Conservation (phyloP, 2,329 filamentous ascomycete species). For the Pestalotiopsis sp. region DNA sequence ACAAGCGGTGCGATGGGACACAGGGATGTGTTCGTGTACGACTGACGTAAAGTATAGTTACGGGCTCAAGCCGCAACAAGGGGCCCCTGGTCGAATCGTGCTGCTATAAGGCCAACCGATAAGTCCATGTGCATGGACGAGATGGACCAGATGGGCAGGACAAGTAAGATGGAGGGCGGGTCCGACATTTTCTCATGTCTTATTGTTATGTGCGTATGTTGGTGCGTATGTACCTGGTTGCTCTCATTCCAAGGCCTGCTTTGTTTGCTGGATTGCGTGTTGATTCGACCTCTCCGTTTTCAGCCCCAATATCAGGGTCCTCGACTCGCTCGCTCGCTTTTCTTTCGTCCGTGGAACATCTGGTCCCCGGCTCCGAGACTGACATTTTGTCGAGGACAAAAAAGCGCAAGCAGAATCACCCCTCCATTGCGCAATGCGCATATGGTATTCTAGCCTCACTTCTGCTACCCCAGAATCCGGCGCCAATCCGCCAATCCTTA, state of each 20-base stretch:
- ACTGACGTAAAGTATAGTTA: slow-evolving; percentile 6
- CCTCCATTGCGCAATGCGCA: neutral
- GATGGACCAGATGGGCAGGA: slow-evolving; percentile 3
- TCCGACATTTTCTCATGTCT: neutral
- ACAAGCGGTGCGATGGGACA: neutral
- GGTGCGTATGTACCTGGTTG: neutral
- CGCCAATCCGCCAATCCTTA: neutral
- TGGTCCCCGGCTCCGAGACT: neutral
- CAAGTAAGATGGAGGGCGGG: neutral
- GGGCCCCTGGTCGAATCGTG: neutral
- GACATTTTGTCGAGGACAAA: neutral
- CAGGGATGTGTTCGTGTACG: slow-evolving; percentile 3
- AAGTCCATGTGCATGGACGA: neutral
- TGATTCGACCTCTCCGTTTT: neutral
- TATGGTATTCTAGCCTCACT: neutral
- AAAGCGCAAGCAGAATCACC: neutral
- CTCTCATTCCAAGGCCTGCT: neutral
- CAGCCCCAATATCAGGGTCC: neutral
- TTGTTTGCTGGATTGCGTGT: neutral
- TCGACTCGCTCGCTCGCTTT: neutral
- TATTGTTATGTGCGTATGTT: neutral
- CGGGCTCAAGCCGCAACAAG: slow-evolving; percentile 1
- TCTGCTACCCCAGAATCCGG: neutral
- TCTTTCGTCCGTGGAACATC: neutral
- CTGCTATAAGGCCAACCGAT: neutral